Percentiles rank a stretch among this genome's conserved stretches.
These are phyloP conservation scores for Casuarina glauca DNA, from an alignment of 306 rosid genomes.

Conservation along the genomic window DNA sequence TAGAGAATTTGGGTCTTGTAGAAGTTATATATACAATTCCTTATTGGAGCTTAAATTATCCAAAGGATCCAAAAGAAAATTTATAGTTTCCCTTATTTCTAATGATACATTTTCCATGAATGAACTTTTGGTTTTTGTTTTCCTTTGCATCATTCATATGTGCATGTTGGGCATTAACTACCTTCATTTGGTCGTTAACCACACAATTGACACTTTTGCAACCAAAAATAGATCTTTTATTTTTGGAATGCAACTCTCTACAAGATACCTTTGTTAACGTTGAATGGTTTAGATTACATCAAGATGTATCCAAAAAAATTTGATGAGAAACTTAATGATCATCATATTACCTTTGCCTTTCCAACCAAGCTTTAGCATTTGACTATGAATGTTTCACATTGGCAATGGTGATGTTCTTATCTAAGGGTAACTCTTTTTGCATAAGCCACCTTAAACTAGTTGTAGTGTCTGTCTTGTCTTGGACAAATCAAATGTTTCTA, in stretches of 20 bases:
- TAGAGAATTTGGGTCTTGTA: slow-evolving; percentile 73
- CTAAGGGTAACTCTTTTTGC: slow-evolving; percentile 21
- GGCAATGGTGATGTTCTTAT: neutral
- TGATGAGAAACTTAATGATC: slow-evolving; percentile 22
- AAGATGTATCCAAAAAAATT: slow-evolving; percentile 22
- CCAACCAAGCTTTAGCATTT: slow-evolving; percentile 14
- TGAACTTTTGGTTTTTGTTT: slow-evolving; percentile 44
- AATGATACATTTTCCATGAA: slow-evolving; percentile 35
- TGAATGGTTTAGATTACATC: slow-evolving; percentile 23
- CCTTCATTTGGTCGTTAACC: slow-evolving; percentile 35
- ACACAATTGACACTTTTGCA: slow-evolving; percentile 45
- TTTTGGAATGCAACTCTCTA: slow-evolving; percentile 39
- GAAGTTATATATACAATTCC: slow-evolving; percentile 62
- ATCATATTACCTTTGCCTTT: slow-evolving; percentile 5
- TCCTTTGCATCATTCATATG: slow-evolving; percentile 46
- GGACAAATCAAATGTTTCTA: slow-evolving; percentile 14
- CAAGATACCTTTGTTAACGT: slow-evolving; percentile 27
- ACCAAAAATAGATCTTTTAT: slow-evolving; percentile 36
- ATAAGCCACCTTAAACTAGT: slow-evolving; percentile 14
- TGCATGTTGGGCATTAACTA: slow-evolving; percentile 18
- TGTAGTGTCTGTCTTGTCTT: slow-evolving; percentile 16
- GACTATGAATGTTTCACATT: slow-evolving; percentile 6
- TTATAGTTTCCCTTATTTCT: slow-evolving; percentile 44
- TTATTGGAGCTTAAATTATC: slow-evolving; percentile 69
- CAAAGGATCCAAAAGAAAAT: slow-evolving; percentile 61